Conservation (phyloP, 1,284 basidiomycete species). For the Xerocomus amazonicus region DNA sequence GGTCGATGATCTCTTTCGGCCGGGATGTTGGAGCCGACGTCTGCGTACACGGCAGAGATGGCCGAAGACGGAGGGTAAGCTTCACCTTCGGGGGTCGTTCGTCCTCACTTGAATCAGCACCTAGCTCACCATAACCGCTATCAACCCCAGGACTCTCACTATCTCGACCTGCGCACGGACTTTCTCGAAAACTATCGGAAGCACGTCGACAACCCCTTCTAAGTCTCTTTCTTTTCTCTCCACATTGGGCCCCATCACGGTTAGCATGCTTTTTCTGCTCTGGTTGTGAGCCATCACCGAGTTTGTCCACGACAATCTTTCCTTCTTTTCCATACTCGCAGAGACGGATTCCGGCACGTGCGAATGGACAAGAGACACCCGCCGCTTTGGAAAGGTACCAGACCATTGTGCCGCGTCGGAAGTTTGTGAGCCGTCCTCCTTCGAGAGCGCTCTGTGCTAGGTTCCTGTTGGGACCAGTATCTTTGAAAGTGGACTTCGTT, state of each 20-base stretch:
- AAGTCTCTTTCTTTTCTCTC: constrained; percentile 68
- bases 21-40: constrained; percentile 16
- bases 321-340: constrained; percentile 61
- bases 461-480: constrained; percentile 14
- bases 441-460: constrained; percentile 16
- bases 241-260: constrained; percentile 46
- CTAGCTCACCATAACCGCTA: constrained; percentile 37
- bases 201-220: constrained; percentile 44
- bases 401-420: constrained; percentile 70
- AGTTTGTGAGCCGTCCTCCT: constrained; percentile 58
- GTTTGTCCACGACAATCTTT: constrained; percentile 27
- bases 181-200: constrained; percentile 17
- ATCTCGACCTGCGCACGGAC: constrained; percentile 11
- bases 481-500: constrained; percentile 31
- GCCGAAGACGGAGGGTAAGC: constrained; percentile 57
- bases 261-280: constrained; percentile 37
- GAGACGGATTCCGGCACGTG: constrained; percentile 63
- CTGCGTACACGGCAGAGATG: constrained; percentile 29
- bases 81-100: constrained; percentile 63
- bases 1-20: constrained; percentile 39
- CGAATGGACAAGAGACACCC: constrained; percentile 70
- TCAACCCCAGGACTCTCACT: constrained; percentile 24
- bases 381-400: constrained; percentile 75
- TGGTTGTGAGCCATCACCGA: constrained; percentile 15
- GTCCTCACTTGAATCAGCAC: constrained; percentile 32